Evolutionary conservation across 1,284 basidiomycete genomes (phyloP).

Genomic region (Clitocybe nebularis): DNA sequence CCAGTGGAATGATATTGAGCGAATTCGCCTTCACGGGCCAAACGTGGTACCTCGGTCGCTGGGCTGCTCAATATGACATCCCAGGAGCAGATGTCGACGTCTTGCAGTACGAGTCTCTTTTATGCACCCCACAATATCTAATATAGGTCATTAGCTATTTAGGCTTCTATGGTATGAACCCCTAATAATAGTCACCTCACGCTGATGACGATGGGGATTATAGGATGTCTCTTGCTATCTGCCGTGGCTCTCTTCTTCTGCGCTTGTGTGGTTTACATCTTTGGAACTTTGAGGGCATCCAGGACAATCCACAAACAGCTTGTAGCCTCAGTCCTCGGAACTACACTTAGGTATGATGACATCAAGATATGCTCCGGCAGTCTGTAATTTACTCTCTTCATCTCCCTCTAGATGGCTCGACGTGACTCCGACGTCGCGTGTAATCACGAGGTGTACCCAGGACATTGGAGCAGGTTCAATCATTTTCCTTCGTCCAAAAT

Average conservation of each 20-base stretch:
- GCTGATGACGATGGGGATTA: no score
- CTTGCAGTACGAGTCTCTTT: slow-evolving; percentile 27
- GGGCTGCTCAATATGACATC: slow-evolving; percentile 51
- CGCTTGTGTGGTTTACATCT: slow-evolving; percentile 26
- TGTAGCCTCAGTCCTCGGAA: slow-evolving; percentile 47
- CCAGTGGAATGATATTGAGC: slow-evolving; percentile 23
- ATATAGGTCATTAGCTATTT: slow-evolving; percentile 14
- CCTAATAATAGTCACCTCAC: no score
- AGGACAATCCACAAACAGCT: slow-evolving; percentile 51
- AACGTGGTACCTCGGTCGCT: slow-evolving; percentile 40
- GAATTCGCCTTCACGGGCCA: slow-evolving; percentile 44
- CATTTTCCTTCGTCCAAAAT: neutral
- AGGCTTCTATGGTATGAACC: no score
- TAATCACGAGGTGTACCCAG: slow-evolving; percentile 52
- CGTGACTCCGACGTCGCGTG: slow-evolving; percentile 49
- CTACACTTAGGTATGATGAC: slow-evolving; percentile 34
- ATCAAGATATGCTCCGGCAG: no score
- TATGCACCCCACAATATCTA: neutral
- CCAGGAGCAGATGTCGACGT: no score
- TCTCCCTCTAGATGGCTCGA: slow-evolving; percentile 42
- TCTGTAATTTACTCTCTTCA: no score
- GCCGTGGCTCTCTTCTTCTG: slow-evolving; percentile 10
- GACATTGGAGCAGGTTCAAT: slow-evolving; percentile 34
- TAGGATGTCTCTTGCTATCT: slow-evolving; percentile 19
- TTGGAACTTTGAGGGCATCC: slow-evolving; percentile 47